A percentile compares a stretch with the other conserved stretches of the same genome.
Evolutionary conservation across 441 rosid species (phyloP).

Genomic region (Pelargonium citronellum): DNA sequence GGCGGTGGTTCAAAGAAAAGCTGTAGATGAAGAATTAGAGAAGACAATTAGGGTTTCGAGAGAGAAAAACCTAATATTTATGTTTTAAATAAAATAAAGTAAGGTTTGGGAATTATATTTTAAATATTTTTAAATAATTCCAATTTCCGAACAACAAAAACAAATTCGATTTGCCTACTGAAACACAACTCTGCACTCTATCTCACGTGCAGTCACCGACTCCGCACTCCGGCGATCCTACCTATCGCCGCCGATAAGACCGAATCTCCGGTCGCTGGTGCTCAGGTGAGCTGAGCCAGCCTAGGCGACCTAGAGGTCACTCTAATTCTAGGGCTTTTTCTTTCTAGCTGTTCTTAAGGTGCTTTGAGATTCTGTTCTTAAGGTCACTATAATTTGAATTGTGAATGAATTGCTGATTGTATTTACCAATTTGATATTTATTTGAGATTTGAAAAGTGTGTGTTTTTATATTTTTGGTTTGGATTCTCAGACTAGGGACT

Average conservation of each 20-base stretch:
- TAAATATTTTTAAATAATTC: too few relatives aligned
- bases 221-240: neutral
- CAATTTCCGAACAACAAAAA: too few relatives aligned
- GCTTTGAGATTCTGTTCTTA: neutral
- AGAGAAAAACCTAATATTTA: too few relatives aligned
- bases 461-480: neutral
- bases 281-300: neutral
- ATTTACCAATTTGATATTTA: too few relatives aligned
- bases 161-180: too few relatives aligned
- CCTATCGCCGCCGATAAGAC: neutral
- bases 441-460: neutral
- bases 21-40: too few relatives aligned
- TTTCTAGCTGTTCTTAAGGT: neutral
- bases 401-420: neutral
- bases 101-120: too few relatives aligned
- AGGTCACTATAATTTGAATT: neutral
- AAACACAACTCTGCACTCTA: too few relatives aligned
- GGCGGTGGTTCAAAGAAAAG: too few relatives aligned
- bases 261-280: neutral
- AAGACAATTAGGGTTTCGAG: too few relatives aligned
- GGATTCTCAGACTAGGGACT: neutral
- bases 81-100: too few relatives aligned
- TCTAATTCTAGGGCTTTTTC: neutral
- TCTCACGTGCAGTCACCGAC: neutral
- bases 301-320: neutral